phyloP scores from a whole-genome alignment of 139 green algal species.

The Trebouxia sp. region DNA sequence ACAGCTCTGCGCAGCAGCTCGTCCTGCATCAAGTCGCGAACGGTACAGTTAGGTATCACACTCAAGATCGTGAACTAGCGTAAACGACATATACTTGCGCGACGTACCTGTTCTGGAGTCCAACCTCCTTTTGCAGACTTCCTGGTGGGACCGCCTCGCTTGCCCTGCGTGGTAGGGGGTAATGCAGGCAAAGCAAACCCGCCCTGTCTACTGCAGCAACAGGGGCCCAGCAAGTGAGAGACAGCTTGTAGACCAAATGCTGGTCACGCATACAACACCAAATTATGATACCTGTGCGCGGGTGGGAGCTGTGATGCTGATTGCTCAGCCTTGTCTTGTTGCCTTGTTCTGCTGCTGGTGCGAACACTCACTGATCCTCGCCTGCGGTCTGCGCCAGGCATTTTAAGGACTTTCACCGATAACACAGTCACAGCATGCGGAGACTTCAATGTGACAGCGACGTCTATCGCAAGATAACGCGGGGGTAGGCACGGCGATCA shows the following conservation, averaged over 20 bases:
- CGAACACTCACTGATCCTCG: slow-evolving; percentile 9
- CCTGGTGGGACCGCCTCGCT: slow-evolving; percentile 51
- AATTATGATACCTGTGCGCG: not conserved
- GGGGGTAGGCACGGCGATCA: not conserved
- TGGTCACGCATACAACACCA: not conserved
- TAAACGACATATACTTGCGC: not conserved
- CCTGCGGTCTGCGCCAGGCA: slow-evolving; percentile 8
- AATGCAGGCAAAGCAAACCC: slow-evolving; percentile 1
- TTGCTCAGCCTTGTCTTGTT: slow-evolving; percentile 10
- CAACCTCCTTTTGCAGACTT: slow-evolving; percentile 45
- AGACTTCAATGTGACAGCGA: too few species aligned
- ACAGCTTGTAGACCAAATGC: not conserved
- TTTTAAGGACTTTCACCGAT: not conserved
- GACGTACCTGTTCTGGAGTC: slow-evolving; percentile 24
- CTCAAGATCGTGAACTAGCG: too few species aligned
- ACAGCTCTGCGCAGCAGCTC: slow-evolving; percentile 77
- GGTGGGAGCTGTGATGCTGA: not conserved
- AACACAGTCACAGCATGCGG: not conserved
- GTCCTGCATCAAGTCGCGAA: slow-evolving; percentile 60
- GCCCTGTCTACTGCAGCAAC: not conserved
- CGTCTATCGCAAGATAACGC: too few species aligned
- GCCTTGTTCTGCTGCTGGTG: not conserved
- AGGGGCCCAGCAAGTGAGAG: not conserved
- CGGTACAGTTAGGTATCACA: too few species aligned
- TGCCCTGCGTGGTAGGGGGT: slow-evolving; percentile 30